A percentile compares a stretch with the other conserved stretches of the same genome.
phyloP scores from a whole-genome alignment of 139 green algal genomes.

The Haematococcus lacustris region DNA sequence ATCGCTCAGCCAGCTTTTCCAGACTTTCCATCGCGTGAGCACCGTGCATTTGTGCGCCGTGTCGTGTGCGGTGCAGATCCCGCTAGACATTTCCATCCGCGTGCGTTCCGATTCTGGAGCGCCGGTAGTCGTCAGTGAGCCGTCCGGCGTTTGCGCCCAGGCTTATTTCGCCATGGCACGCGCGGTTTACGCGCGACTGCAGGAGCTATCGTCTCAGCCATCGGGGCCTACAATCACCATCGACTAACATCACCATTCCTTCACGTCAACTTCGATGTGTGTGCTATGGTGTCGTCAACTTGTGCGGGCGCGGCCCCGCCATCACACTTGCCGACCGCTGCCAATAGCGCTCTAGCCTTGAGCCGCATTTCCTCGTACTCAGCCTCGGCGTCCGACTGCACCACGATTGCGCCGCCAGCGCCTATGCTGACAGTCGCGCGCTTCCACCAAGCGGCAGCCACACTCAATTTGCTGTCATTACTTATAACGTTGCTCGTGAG shows the following conservation, averaged over 20 bases:
- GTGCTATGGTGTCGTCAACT: conserved; percentile 8
- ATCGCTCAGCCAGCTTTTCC: no score
- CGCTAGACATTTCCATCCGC: conserved; percentile 46
- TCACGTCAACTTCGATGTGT: no score
- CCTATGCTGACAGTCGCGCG: conserved; percentile 60
- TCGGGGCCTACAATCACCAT: no score
- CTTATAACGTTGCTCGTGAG: no score
- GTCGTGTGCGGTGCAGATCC: conserved; percentile 56
- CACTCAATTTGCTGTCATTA: no score
- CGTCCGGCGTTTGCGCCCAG: conserved; percentile 19
- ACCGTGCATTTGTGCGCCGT: no score
- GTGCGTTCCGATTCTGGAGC: conserved; percentile 48
- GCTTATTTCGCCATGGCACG: no score
- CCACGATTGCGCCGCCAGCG: conserved; percentile 87
- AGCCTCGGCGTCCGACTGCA: conserved; percentile 67
- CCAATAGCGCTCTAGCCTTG: conserved; percentile 66
- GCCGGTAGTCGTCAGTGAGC: conserved; percentile 51
- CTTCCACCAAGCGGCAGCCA: no score
- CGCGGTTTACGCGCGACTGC: no score
- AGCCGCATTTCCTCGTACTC: conserved; percentile 95
- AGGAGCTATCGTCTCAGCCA: no score
- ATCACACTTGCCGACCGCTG: conserved; percentile 25
- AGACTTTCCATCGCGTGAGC: no score
- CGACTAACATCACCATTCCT: no score
- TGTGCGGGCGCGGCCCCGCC: conserved; percentile 7